Evolutionary conservation across 164 flowering plant species (phyloP).

Genomic region (Cinnamomum chago): DNA sequence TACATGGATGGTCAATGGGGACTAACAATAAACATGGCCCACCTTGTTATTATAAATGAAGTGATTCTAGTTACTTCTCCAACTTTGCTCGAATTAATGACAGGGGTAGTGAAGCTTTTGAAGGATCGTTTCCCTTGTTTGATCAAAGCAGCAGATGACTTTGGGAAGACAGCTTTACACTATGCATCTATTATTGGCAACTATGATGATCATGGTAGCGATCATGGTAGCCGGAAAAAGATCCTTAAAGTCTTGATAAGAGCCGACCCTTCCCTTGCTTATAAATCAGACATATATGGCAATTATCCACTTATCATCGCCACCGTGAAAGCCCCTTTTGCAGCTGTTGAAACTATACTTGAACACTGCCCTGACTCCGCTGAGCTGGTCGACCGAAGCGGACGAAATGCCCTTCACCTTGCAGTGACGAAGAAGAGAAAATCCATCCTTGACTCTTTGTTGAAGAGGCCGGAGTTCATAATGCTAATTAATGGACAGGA

Average conservation of each 20-base stretch:
- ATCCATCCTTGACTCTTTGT: too few species aligned
- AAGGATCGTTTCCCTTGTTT: too few species aligned
- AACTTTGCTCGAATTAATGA: not conserved
- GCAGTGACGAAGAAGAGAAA: not conserved
- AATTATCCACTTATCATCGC: slow-evolving; percentile 2
- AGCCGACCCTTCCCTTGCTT: not conserved
- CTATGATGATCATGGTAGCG: too few species aligned
- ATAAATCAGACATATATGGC: slow-evolving; percentile 1
- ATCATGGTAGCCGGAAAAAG: too few species aligned
- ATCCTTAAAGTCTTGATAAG: not conserved
- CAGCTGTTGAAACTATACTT: not conserved
- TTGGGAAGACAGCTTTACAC: slow-evolving; percentile 9
- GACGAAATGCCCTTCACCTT: slow-evolving; percentile 11
- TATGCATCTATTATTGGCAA: not conserved
- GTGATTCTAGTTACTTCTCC: too few species aligned
- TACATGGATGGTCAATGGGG: too few species aligned
- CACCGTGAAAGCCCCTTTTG: not conserved
- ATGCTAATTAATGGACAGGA: not conserved
- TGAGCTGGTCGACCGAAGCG: not conserved
- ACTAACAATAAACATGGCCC: too few species aligned
- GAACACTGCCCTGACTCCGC: not conserved
- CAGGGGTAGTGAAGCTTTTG: not conserved
- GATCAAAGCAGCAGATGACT: not conserved
- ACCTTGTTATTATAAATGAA: too few species aligned
- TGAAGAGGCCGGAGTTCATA: not conserved